phyloP scores from a whole-genome alignment of 1,284 basidiomycete genomes.

The Sanghuangporus sanghuang region DNA sequence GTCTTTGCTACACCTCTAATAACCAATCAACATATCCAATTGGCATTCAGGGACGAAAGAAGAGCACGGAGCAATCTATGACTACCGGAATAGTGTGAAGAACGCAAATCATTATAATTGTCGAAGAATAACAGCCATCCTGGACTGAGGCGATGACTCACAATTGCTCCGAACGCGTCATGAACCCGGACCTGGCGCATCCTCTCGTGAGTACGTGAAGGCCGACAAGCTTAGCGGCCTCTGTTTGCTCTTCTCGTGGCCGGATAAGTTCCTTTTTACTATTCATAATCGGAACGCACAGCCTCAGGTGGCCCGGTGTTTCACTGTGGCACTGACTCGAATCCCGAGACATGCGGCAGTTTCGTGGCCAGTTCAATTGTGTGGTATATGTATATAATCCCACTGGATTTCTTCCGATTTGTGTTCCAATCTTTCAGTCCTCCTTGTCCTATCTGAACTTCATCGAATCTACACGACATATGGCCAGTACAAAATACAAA shows the following conservation, averaged over 20 bases:
- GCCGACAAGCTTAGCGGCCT: neutral
- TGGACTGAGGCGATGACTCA: no score
- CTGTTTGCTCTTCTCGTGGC: neutral
- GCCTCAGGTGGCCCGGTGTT: neutral
- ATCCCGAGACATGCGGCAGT: slow-evolving; percentile 1
- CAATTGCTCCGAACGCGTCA: no score
- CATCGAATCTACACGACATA: neutral
- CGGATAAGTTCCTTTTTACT: neutral
- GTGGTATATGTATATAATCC: neutral
- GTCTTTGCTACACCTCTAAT: no score
- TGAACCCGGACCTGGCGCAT: no score
- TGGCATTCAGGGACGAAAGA: no score
- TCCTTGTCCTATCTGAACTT: neutral
- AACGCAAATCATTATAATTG: no score
- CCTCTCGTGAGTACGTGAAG: no score
- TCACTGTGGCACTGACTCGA: neutral
- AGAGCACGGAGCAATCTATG: no score
- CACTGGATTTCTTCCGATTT: neutral
- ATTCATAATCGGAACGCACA: neutral
- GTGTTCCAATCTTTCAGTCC: neutral
- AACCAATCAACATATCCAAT: no score
- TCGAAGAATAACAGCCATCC: no score
- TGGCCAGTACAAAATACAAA: neutral
- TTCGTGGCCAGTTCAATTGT: neutral
- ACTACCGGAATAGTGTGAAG: no score